A percentile compares a stretch with the other conserved stretches of the same genome.
phyloP scores from a whole-genome alignment of 345 rosid genomes.

The Brassica nigra region DNA sequence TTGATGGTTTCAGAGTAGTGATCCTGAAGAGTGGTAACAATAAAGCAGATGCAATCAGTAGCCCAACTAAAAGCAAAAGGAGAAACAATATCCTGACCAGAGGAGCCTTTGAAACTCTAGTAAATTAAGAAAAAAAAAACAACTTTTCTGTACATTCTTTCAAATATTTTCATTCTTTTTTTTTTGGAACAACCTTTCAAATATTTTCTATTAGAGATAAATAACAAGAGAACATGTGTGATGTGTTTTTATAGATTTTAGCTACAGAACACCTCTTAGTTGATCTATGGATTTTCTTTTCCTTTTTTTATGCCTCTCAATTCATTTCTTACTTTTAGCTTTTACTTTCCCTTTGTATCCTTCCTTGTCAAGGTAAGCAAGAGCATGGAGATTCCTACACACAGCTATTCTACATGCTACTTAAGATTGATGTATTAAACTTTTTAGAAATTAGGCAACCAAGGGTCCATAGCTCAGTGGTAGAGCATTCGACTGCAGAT shows the following conservation, averaged over 20 bases:
- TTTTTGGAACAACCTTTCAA: background rate
- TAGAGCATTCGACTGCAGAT: slow-evolving; percentile 89
- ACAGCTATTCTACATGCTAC: background rate
- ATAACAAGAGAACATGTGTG: slow-evolving; percentile 36
- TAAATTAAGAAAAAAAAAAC: background rate
- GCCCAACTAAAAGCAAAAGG: slow-evolving; percentile 36
- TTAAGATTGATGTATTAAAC: too few species aligned
- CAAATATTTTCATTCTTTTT: background rate
- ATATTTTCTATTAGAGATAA: background rate
- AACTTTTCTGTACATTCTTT: background rate
- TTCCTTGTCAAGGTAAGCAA: background rate
- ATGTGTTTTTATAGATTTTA: slow-evolving; percentile 31
- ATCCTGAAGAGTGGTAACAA: slow-evolving; percentile 18
- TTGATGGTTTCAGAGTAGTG: slow-evolving; percentile 43
- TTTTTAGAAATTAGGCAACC: background rate
- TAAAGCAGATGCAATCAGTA: slow-evolving; percentile 32
- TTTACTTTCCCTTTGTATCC: too few species aligned
- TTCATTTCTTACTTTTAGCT: too few species aligned
- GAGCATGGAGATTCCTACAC: background rate
- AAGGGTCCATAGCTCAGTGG: slow-evolving; percentile 86
- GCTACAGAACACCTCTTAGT: slow-evolving; percentile 14
- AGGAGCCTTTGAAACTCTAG: slow-evolving; percentile 11
- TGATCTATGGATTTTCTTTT: background rate
- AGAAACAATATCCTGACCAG: slow-evolving; percentile 29
- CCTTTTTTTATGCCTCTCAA: too few species aligned